Evolutionary conservation across 192 early-diverging fungal genomes (phyloP).

Genomic region (Thamnidium elegans): DNA sequence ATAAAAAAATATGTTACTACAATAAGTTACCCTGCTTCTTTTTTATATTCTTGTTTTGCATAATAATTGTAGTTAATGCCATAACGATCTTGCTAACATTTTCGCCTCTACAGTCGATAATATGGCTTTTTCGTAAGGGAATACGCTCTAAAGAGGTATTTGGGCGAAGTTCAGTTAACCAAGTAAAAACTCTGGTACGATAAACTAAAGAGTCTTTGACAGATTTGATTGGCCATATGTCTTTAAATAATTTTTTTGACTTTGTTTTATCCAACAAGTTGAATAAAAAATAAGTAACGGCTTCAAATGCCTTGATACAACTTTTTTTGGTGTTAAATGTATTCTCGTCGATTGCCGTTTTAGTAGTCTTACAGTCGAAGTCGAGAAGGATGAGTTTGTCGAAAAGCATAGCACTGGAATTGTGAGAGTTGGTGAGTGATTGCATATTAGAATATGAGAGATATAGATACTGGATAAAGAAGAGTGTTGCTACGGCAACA

Average conservation of each 20-base stretch:
- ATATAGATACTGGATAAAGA: too few species aligned
- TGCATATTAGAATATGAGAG: too few species aligned
- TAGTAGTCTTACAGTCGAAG: too few species aligned
- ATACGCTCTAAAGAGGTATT: slow-evolving; percentile 2
- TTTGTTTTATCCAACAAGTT: slow-evolving; percentile 15
- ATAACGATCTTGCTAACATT: slow-evolving; percentile 1
- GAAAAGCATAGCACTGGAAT: too few species aligned
- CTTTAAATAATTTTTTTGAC: slow-evolving; percentile 8
- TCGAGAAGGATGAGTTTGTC: too few species aligned
- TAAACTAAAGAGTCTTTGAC: slow-evolving; percentile 3
- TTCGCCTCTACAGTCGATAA: slow-evolving; percentile 21
- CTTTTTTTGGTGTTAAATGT: too few species aligned
- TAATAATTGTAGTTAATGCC: slow-evolving; percentile 1
- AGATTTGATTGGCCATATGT: slow-evolving; percentile 26
- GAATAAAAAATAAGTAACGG: slow-evolving; percentile 25
- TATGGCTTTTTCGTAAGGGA: slow-evolving; percentile 17
- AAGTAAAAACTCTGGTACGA: slow-evolving; percentile 16
- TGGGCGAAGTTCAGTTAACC: slow-evolving; percentile 19
- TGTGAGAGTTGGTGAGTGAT: too few species aligned
- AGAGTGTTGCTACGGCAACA: too few species aligned
- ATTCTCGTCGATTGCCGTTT: too few species aligned
- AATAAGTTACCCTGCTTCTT: too few species aligned
- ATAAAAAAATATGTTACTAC: too few species aligned
- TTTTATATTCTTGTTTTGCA: background rate
- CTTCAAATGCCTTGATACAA: slow-evolving; percentile 26